Conservation (phyloP, 306 rosid genomes). For the Cyclanthera cordifolia region DNA sequence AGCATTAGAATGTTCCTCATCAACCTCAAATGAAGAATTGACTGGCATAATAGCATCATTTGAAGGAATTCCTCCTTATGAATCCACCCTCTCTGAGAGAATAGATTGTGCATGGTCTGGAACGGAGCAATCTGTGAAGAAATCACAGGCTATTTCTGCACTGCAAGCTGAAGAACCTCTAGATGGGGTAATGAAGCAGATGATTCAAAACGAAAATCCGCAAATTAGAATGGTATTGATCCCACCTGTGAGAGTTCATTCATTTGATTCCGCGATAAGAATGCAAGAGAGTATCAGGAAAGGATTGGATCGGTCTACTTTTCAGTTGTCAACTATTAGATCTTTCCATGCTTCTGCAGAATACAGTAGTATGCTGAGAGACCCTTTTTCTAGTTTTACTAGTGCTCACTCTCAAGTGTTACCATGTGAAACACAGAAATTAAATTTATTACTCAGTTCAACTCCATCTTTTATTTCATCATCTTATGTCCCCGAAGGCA, state of each 20-base stretch:
- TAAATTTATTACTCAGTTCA: slow-evolving; percentile 42
- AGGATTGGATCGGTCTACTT: slow-evolving; percentile 36
- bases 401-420: slow-evolving; percentile 41
- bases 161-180: slow-evolving; percentile 26
- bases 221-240: slow-evolving; percentile 35
- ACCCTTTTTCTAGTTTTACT: slow-evolving; percentile 44
- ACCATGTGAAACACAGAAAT: slow-evolving; percentile 58
- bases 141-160: slow-evolving; percentile 21
- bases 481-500: slow-evolving; percentile 62
- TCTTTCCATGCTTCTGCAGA: slow-evolving; percentile 91
- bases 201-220: slow-evolving; percentile 28
- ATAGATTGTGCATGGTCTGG: slow-evolving; percentile 97
- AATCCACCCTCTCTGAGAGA: slow-evolving; percentile 73
- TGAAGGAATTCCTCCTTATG: slow-evolving; percentile 28
- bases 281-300: slow-evolving; percentile 50
- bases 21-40: slow-evolving; percentile 28
- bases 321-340: slow-evolving; percentile 42
- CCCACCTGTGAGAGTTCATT: slow-evolving; percentile 56
- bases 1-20: slow-evolving; percentile 20
- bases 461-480: slow-evolving; percentile 54
- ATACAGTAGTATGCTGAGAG: slow-evolving; percentile 66
- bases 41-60: slow-evolving; percentile 13
- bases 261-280: slow-evolving; percentile 81
- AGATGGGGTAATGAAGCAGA: slow-evolving; percentile 21
- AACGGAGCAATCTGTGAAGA: slow-evolving; percentile 40